Evolutionary conservation across 2,329 filamentous ascomycete genomes (phyloP), one percentile per base, ranked within the genome.

Genomic region (Exophiala viscosa): DNA sequence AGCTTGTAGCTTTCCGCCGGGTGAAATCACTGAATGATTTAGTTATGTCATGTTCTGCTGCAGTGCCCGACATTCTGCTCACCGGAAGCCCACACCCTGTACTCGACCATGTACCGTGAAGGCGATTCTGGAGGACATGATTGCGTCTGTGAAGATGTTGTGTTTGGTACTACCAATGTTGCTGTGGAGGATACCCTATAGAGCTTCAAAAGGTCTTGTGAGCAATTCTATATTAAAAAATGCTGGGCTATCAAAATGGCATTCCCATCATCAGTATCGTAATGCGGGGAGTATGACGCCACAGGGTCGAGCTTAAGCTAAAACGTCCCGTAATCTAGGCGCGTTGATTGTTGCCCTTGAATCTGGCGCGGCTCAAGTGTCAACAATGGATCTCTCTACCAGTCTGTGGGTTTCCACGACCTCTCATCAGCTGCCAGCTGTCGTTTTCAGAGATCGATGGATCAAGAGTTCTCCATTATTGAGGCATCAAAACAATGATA

Each of bases 1-100:
- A 69, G 32, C 63, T 65, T 2, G 59, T 63, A 6, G 76, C 76
- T 58, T 70, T 69, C 45, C 66, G 69, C 48, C 74, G 69, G 1
- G 75, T 72, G 61, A 81, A 82, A 31, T 57, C 53, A 35, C 60
- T 28, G 15, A 41, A 46, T 10, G 15, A 33, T 50, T 32, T 40
- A 38, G 7, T 17, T 1, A 34, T 45, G 17, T 52, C 41, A 54
- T 46, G 15, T 20, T 10, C 23, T 23, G n/a, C 23, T 35, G n/a
- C 8, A n/a, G 4, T 28, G 5, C 14, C 2, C 18, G 14, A n/a
- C n/a, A 23, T 2, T 11, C 9, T 31, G 10, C 59, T 45, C 52
- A 62, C 61, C 62, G 55, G 48, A 64, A 64, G 34, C 48, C 55
- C 6, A 64, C 62, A 3, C 62, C 61, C 45, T 64, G 61, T 5